These are phyloP conservation scores for Aspergillus spinulosporus DNA, from an alignment of 2,329 filamentous ascomycete genomes.

Conservation along the genomic window DNA sequence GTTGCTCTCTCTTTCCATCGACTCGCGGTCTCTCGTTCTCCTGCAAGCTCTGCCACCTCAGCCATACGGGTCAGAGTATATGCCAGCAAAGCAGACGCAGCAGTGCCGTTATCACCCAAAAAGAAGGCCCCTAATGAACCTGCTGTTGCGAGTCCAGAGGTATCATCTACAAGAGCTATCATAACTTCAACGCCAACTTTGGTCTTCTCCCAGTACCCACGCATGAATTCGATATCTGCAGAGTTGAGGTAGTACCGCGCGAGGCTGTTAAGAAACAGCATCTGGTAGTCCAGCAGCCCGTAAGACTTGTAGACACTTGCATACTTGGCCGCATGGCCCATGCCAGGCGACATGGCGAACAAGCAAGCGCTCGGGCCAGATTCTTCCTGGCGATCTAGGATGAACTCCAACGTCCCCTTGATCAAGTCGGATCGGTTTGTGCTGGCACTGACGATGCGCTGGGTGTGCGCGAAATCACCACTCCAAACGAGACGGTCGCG, in stretches of 20 bases:
- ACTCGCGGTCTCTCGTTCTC: neutral
- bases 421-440: too few species aligned
- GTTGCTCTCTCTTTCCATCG: neutral
- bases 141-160: neutral
- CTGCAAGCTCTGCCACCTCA: neutral
- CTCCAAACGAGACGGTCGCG: too few species aligned
- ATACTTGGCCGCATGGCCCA: neutral
- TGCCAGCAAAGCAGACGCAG: too few species aligned
- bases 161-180: neutral
- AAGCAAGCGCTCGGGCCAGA: neutral
- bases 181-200: neutral
- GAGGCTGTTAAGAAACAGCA: neutral
- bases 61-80: neutral
- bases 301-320: neutral
- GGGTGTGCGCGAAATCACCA: too few species aligned
- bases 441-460: too few species aligned
- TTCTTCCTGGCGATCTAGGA: too few species aligned
- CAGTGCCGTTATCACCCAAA: neutral
- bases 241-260: neutral
- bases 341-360: neutral
- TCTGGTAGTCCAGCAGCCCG: neutral
- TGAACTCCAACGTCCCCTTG: too few species aligned
- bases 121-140: neutral
- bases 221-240: neutral
- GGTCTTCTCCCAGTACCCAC: neutral